Evolutionary conservation across 2,329 filamentous ascomycete species (phyloP).

Genomic region (Zasmidium cellare): DNA sequence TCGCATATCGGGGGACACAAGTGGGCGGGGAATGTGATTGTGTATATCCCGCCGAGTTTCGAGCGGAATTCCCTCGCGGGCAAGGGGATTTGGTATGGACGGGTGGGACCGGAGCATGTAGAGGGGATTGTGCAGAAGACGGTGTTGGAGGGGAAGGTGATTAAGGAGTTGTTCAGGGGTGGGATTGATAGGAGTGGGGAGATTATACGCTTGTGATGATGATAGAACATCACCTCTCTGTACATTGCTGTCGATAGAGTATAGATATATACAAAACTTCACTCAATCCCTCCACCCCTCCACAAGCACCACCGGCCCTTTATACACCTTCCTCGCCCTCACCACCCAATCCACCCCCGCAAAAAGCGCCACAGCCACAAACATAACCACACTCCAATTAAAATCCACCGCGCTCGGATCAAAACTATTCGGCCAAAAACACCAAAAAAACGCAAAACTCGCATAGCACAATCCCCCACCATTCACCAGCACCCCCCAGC

Average conservation of each 20-base stretch:
- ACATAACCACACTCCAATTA: constrained; percentile 24
- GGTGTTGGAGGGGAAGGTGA: constrained; percentile 64
- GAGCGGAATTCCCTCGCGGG: constrained; percentile 61
- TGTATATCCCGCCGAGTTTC: constrained; percentile 68
- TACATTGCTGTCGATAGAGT: background rate
- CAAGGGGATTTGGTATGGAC: constrained; percentile 78
- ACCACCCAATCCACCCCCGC: constrained; percentile 21
- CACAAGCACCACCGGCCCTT: constrained; percentile 20
- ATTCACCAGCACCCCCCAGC: constrained; percentile 41
- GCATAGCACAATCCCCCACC: constrained; percentile 37
- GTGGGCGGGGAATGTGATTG: constrained; percentile 80
- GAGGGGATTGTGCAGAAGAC: constrained; percentile 75
- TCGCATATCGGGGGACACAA: constrained; percentile 85
- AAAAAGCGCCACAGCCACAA: constrained; percentile 18
- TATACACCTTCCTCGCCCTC: constrained; percentile 18
- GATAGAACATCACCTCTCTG: too few species aligned
- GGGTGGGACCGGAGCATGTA: constrained; percentile 73
- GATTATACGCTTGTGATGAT: constrained; percentile 30
- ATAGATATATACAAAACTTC: background rate
- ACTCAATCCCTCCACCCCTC: constrained; percentile 12
- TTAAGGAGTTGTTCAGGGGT: constrained; percentile 71
- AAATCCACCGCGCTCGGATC: constrained; percentile 11
- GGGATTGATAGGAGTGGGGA: constrained; percentile 52
- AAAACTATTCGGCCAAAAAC: constrained; percentile 38
- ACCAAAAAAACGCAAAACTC: constrained; percentile 42